Percentiles rank a stretch among this genome's conserved stretches.
Conservation (phyloP, 108 stramenopile species). For the Pseudonitzschia delicatissima region DNA sequence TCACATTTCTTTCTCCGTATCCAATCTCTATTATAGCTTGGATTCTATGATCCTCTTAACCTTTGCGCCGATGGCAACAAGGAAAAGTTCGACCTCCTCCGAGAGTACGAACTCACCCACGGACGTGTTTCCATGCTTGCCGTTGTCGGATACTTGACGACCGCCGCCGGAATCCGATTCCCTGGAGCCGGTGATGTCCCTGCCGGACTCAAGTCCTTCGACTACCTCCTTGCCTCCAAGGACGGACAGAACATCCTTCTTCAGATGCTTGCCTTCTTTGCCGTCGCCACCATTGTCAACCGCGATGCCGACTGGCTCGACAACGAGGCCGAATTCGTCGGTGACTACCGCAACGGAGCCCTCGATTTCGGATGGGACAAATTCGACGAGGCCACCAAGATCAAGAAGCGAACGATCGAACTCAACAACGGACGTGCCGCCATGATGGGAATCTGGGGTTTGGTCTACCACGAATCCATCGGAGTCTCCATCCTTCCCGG, state of each 20-base stretch:
- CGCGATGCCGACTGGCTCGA: conserved; percentile 42
- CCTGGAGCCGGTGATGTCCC: conserved; percentile 52
- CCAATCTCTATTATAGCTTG: conserved; percentile 25
- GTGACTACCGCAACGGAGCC: conserved; percentile 71
- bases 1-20: background rate
- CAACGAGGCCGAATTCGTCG: conserved; percentile 48
- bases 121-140: conserved; percentile 79
- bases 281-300: conserved; percentile 44
- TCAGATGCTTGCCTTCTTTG: conserved; percentile 45
- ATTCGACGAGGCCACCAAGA: conserved; percentile 57
- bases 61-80: conserved; percentile 42
- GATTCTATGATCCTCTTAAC: conserved; percentile 37
- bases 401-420: conserved; percentile 85
- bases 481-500: conserved; percentile 47
- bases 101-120: conserved; percentile 73
- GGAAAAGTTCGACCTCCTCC: conserved; percentile 51
- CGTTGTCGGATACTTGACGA: conserved; percentile 69
- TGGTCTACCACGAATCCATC: conserved; percentile 73
- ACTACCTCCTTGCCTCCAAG: conserved; percentile 30
- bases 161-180: conserved; percentile 53
- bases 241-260: conserved; percentile 40
- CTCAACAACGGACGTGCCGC: conserved; percentile 92
- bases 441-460: conserved; percentile 83
- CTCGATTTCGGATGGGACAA: conserved; percentile 76
- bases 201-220: conserved; percentile 39